These are phyloP conservation scores for Pistacia integerrima DNA, from an alignment of 345 rosid genomes.

Conservation along the genomic window DNA sequence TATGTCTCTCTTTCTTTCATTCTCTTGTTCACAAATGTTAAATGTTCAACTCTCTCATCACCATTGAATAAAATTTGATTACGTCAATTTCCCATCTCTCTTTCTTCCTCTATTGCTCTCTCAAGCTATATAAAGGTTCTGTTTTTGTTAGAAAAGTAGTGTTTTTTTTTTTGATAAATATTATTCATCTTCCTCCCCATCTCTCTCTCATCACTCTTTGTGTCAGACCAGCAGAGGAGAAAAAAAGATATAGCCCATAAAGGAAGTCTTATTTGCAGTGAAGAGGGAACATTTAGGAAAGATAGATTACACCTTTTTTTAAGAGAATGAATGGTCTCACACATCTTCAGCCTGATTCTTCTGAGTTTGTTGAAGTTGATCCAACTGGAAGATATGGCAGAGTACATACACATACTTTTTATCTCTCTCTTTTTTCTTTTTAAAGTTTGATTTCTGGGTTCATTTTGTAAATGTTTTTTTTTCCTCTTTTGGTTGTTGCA, in stretches of 20 bases:
- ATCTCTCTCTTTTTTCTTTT: constrained; percentile 12
- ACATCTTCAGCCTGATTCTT: constrained; percentile 46
- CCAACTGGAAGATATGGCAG: constrained; percentile 99
- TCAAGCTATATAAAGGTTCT: constrained; percentile 6
- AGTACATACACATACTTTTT: constrained; percentile 35
- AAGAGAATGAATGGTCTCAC: constrained; percentile 65
- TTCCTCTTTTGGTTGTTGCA: constrained; percentile 34
- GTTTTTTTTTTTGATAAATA: not conserved
- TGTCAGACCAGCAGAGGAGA: constrained; percentile 7
- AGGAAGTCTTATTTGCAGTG: not conserved
- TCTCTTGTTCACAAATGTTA: not conserved
- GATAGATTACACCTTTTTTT: not conserved
- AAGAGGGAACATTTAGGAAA: not conserved
- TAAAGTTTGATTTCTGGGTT: constrained; percentile 14
- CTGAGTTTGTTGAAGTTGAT: constrained; percentile 94
- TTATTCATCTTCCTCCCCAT: constrained; percentile 17
- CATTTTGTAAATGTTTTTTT: constrained; percentile 8
- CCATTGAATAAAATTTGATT: not conserved
- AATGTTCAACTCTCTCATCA: not conserved
- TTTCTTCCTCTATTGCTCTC: not conserved
- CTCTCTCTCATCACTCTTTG: not conserved
- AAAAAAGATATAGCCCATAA: not conserved
- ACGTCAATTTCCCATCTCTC: not conserved
- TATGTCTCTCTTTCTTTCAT: too few relatives aligned
- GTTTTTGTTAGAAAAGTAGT: not conserved